Base-by-base conservation (phyloP, 2,329 filamentous ascomycete genomes). In the Nigrograna mackinnonii region DNA sequence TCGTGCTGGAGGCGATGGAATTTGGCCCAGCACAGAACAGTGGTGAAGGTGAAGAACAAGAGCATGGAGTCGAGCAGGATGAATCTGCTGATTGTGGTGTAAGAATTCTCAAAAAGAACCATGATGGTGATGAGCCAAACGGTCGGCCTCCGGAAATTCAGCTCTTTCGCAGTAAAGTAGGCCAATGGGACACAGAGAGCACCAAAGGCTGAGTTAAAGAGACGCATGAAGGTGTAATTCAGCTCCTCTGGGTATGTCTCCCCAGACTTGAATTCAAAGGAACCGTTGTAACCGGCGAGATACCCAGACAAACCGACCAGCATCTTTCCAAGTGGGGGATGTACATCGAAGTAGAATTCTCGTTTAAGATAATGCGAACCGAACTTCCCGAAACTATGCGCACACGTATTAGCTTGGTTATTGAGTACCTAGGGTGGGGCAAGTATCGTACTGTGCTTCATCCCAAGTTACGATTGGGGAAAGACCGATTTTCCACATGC, bases 61-160 rank as follows among this genome's bases (percentile, higher is more conserved):
- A 99, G 82, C 94, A 99, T 99, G 1, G 94, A 97, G 71, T 99
- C 94, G 60, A 99, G 84, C 18, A 99, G 85, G 60, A 99, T 97
- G 68, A 99, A 99, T 47, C 94, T 85, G 73, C 91, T 96, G 71
- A 99, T 99, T 22, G 95, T 97, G 36, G 94, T 96, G 76, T 97
- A 99, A 38, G 94, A 97, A 78, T 99, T 99, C 72, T 99, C 94
- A 77, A 91, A 99, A 31, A 99, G 83, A 33, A 99, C 91, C 89
- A 96, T 96, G 58, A 97, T 77, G 16, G 91, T 94, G 44, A 97
- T 85, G 43, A 99, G 79, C 94, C 94, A 99, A 55, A 96, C 89
- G 37, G 91, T 87, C 31, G 90, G 86, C 54, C 87, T 84, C 65
- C 84, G 85, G 66, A 97, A 86, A 66, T 91, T 88, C 60, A 99